Evolutionary conservation across 1,284 basidiomycete genomes (phyloP), one percentile per base, ranked within the genome.

Genomic region (Fistulina hepatica): DNA sequence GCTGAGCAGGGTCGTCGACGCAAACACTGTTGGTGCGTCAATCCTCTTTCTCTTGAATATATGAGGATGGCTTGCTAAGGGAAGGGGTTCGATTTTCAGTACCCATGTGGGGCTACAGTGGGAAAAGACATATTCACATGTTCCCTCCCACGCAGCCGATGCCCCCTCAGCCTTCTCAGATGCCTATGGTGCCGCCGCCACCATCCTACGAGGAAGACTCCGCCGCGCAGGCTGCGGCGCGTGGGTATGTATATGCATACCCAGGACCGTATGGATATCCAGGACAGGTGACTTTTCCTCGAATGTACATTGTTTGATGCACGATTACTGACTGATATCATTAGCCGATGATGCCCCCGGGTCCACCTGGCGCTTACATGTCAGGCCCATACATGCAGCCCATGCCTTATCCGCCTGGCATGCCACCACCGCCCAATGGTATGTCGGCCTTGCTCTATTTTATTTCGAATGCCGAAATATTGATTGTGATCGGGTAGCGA

Each of bases 41-140:
- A n/a, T 21, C 28, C 31, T 26, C 37, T 32, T 30, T 25, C 3
- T 34, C 17, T 22, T 42, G 3, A 20, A 10, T 13, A 27, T 7
- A 19, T 33, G 22, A 22, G 42, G 27, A 37, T 5, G 22, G 33
- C 6, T 4, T 42, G 19, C 24, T 36, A 49, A n/a, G n/a, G n/a
- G n/a, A n/a, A n/a, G n/a, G n/a, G n/a, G n/a, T n/a, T n/a, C n/a
- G n/a, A n/a, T n/a, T n/a, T n/a, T 22, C 39, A 89, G 82, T 67
- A 16, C 69, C 83, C 2, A 67, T 72, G 47, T 95, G 91, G 92
- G 84, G 84, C 19, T 94, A 86, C 61, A 81, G 62, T 47, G 91
- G 91, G 51, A 90, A 91, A 59, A 79, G 86, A 30, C 90, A 83
- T 58, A 72, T 74, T 49, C 65, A 72, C 48, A 73, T 86, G 68